Base-by-base conservation (phyloP, 768 basidiomycete genomes). In the Lyophyllum shimeji region DNA sequence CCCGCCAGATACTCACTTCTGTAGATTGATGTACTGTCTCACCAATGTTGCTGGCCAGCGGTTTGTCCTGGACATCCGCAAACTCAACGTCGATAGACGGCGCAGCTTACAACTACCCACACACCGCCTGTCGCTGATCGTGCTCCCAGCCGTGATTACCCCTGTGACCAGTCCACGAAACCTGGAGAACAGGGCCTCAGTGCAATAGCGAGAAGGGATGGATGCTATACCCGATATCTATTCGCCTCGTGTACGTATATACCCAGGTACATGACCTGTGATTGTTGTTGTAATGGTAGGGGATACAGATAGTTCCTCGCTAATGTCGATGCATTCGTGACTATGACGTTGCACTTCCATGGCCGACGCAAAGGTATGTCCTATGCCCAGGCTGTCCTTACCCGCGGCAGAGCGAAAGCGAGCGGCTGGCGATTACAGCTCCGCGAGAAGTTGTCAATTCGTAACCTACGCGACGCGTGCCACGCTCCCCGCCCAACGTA, bases 51-150 rank as follows among this genome's bases (percentile, higher is more conserved):
- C 57, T 7, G 61, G 63, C 9, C 65, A 66, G 45, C 51, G 61
- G 15, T 58, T 64, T 42, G 65, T 66, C 25, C 44, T 64, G 46
- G 59, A 64, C 21, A 46, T 66, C 12, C 61, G 60, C 31, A 29
- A 31, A 12, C 50, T 56, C 27, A 60, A 55, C 54, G 20, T 51
- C 62, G 46, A 61, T 55, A 48, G 54, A 42, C 7, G 5, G 2
- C 18, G 34, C 15, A 13, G 15, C 23, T 50, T 47, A n/a, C 46
- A 40, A 25, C 15, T 50, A 24, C 23, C 49, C 21, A 20, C 21
- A 2, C 12, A 40, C 8, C 11, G 23, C 4, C 21, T 39, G 20
- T 40, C 34, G 7, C 1, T 7, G 8, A 20, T 40, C n/a, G 34
- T 11, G 4, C 37, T 40, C 25, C 49, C 49, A 12, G 9, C 7